A percentile compares a stretch with the other conserved stretches of the same genome.
These are phyloP conservation scores for Ceratobasidium sp. DNA, from an alignment of 1,284 basidiomycete genomes.

Conservation along the genomic window DNA sequence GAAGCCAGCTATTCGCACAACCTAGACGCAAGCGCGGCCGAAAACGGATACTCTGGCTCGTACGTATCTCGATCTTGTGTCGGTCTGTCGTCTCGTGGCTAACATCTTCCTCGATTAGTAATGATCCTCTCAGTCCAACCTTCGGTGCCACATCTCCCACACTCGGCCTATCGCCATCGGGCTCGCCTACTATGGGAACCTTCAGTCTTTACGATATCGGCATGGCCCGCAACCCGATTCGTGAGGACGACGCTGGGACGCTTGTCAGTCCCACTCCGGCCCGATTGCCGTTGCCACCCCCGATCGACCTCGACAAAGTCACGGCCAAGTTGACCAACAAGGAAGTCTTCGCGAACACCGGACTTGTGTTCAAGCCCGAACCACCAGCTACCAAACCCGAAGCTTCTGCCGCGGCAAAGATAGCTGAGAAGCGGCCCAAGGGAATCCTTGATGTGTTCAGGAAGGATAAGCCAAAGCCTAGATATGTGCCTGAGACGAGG, in stretches of 20 bases:
- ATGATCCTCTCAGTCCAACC: background rate
- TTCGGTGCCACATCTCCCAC: conserved; percentile 18
- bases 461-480: conserved; percentile 43
- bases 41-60: conserved; percentile 7
- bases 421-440: background rate
- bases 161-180: conserved; percentile 8
- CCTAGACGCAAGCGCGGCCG: background rate
- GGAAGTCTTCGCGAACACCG: conserved; percentile 3
- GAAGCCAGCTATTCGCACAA: background rate
- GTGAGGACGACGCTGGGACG: background rate
- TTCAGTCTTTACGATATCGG: conserved; percentile 13
- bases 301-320: conserved; percentile 9
- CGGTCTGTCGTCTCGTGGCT: background rate
- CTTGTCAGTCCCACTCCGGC: conserved; percentile 19
- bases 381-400: background rate
- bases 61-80: background rate
- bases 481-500: conserved; percentile 46
- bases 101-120: background rate
- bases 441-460: background rate
- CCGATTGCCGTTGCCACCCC: background rate
- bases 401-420: background rate
- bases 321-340: conserved; percentile 13
- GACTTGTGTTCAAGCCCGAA: conserved; percentile 5
- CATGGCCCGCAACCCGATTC: conserved; percentile 9
- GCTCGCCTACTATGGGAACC: conserved; percentile 7